These are phyloP conservation scores for Triticum urartu DNA, from an alignment of 176 grass and related monocot species.

Conservation along the genomic window DNA sequence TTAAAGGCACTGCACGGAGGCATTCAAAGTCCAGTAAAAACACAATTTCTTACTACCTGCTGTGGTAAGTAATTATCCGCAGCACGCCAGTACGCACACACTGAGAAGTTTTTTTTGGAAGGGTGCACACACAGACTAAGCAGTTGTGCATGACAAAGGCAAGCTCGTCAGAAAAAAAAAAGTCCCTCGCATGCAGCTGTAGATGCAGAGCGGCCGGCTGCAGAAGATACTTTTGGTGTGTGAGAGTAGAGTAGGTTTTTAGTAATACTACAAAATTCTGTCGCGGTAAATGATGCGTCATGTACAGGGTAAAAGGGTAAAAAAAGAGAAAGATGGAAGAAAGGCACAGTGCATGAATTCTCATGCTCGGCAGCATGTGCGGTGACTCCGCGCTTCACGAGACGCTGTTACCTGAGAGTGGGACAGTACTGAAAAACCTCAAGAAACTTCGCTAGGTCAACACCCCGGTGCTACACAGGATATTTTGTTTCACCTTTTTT, in stretches of 20 bases:
- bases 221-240: not conserved
- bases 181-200: no score
- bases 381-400: slow-evolving; percentile 69
- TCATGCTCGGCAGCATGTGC: slow-evolving; percentile 59
- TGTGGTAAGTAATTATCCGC: not conserved
- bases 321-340: not conserved
- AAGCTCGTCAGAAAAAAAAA: not conserved
- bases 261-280: not conserved
- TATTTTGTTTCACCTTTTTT: not conserved
- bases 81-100: not conserved
- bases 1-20: not conserved
- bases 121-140: not conserved
- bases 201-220: no score
- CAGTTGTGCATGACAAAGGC: slow-evolving; percentile 1
- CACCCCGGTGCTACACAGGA: slow-evolving; percentile 14
- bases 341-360: slow-evolving; percentile 41
- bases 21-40: not conserved
- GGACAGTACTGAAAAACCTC: slow-evolving; percentile 1
- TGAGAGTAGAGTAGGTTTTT: not conserved
- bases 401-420: slow-evolving; percentile 24
- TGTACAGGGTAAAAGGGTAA: slow-evolving; percentile 15
- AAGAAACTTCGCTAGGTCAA: slow-evolving; percentile 20
- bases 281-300: not conserved
- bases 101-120: not conserved
- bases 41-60: not conserved